phyloP scores from a whole-genome alignment of 164 flowering plant genomes.

The Aristolochia fimbriata region DNA sequence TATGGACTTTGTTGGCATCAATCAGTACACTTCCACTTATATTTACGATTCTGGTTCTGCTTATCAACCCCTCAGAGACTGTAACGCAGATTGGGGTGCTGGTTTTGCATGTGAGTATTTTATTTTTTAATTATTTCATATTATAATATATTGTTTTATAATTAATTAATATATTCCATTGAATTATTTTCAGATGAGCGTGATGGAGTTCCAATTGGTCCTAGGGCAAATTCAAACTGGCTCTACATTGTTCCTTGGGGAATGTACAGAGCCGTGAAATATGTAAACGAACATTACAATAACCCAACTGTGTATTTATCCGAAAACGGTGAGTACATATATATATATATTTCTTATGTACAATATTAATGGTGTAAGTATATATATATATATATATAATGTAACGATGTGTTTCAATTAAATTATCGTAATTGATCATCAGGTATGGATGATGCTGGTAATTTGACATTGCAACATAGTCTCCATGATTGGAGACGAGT shows the following conservation, averaged over 20 bases:
- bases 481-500: slow-evolving; percentile 54
- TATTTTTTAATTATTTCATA: background rate
- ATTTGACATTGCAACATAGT: slow-evolving; percentile 41
- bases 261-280: slow-evolving; percentile 48
- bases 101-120: slow-evolving; percentile 50
- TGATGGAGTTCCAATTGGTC: slow-evolving; percentile 43
- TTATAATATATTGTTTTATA: too few relatives aligned
- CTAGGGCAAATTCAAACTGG: slow-evolving; percentile 48
- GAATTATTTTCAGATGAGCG: slow-evolving; percentile 28
- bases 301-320: slow-evolving; percentile 48
- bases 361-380: too few relatives aligned
- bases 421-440: background rate
- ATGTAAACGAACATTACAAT: slow-evolving; percentile 49
- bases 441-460: slow-evolving; percentile 93
- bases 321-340: slow-evolving; percentile 38
- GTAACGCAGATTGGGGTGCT: slow-evolving; percentile 50
- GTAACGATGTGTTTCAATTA: background rate
- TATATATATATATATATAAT: too few relatives aligned
- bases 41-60: slow-evolving; percentile 35
- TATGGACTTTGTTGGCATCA: slow-evolving; percentile 50
- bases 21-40: slow-evolving; percentile 59
- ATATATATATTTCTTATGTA: background rate
- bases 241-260: slow-evolving; percentile 74
- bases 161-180: too few relatives aligned
- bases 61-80: slow-evolving; percentile 22